Conservation (phyloP, 495 filamentous ascomycete genomes). For the Lichenothelia convexa region DNA sequence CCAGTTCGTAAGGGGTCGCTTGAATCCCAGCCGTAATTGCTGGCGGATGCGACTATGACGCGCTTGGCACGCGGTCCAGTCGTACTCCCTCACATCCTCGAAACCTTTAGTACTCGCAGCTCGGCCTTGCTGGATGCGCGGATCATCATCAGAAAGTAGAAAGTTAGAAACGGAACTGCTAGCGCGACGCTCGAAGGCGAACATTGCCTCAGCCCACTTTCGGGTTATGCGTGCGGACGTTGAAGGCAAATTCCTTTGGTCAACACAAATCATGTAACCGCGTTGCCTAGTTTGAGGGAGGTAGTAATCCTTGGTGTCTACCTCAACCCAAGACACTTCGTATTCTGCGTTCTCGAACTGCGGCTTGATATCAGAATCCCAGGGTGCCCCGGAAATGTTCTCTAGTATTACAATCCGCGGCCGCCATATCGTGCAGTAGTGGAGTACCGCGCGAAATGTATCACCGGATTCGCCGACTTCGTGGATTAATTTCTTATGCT, state of each 20-base stretch:
- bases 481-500: constrained; percentile 27
- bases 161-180: constrained; percentile 48
- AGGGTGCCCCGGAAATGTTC: constrained; percentile 49
- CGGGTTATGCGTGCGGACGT: constrained; percentile 6
- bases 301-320: constrained; percentile 64
- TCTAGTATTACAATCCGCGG: constrained; percentile 57
- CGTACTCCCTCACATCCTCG: constrained; percentile 17
- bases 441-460: constrained; percentile 47
- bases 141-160: constrained; percentile 39
- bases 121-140: constrained; percentile 31
- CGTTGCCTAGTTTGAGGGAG: constrained; percentile 61
- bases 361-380: constrained; percentile 34
- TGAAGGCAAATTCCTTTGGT: constrained; percentile 20
- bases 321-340: constrained; percentile 19
- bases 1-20: constrained; percentile 39
- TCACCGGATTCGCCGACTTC: constrained; percentile 46
- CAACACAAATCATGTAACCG: constrained; percentile 51
- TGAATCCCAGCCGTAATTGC: constrained; percentile 27
- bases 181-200: constrained; percentile 32
- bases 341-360: constrained; percentile 32
- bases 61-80: constrained; percentile 40
- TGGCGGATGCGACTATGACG: constrained; percentile 36
- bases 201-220: constrained; percentile 25
- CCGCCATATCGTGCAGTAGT: constrained; percentile 33
- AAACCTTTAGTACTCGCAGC: constrained; percentile 20